These are phyloP conservation scores for Helichrysum umbraculigerum DNA, from an alignment of 129 eudicot genomes.

Conservation along the genomic window DNA sequence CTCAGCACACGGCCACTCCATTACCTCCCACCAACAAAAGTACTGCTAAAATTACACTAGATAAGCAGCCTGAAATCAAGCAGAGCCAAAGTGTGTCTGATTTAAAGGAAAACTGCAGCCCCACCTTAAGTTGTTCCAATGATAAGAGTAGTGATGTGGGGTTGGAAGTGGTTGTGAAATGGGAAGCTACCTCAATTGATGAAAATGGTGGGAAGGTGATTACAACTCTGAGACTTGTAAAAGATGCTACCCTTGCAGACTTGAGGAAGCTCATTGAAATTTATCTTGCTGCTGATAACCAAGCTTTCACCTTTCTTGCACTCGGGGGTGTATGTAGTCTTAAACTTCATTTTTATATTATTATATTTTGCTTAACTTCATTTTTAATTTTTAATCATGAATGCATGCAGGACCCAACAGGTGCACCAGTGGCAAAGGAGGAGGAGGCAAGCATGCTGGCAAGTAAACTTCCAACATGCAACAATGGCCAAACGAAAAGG, in stretches of 20 bases:
- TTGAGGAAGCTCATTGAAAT: slow-evolving; percentile 71
- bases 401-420: slow-evolving; percentile 42
- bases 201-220: slow-evolving; percentile 56
- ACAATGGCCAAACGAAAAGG: slow-evolving; percentile 29
- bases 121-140: slow-evolving; percentile 20
- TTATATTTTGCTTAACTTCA: neutral
- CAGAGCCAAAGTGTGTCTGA: slow-evolving; percentile 27
- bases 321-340: slow-evolving; percentile 52
- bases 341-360: neutral
- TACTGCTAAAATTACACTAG: slow-evolving; percentile 11
- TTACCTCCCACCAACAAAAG: slow-evolving; percentile 28
- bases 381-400: neutral
- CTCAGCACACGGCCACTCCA: slow-evolving; percentile 45
- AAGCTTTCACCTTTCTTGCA: slow-evolving; percentile 58
- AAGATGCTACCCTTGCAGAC: slow-evolving; percentile 69
- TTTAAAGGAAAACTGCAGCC: slow-evolving; percentile 59
- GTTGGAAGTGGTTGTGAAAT: slow-evolving; percentile 60
- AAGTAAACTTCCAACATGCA: slow-evolving; percentile 66
- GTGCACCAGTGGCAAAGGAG: slow-evolving; percentile 56
- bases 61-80: slow-evolving; percentile 23
- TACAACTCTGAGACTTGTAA: slow-evolving; percentile 50
- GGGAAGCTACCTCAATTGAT: slow-evolving; percentile 45
- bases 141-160: slow-evolving; percentile 22
- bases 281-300: slow-evolving; percentile 58
- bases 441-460: slow-evolving; percentile 46